phyloP scores from a whole-genome alignment of 1,284 basidiomycete genomes.

The Fistulinella staudtii region DNA sequence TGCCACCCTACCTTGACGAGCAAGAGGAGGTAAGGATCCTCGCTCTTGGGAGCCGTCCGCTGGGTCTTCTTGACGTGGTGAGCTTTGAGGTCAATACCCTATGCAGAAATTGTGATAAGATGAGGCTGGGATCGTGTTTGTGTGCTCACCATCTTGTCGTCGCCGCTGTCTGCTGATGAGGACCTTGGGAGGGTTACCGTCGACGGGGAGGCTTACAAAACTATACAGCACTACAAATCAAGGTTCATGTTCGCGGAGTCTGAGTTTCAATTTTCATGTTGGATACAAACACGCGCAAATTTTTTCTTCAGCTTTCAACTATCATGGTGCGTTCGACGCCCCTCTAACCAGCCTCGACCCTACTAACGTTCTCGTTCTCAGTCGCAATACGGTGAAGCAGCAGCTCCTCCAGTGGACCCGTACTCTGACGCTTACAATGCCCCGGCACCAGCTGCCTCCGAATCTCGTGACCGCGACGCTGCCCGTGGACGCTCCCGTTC shows the following conservation, averaged over 20 bases:
- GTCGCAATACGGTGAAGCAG: slow-evolving; percentile 59
- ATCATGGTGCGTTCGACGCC: slow-evolving; percentile 55
- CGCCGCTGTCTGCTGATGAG: slow-evolving; percentile 47
- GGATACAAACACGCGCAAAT: slow-evolving; percentile 43
- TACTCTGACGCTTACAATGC: slow-evolving; percentile 79
- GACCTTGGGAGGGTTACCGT: slow-evolving; percentile 31
- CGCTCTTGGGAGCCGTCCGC: slow-evolving; percentile 94
- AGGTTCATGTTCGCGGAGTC: slow-evolving; percentile 27
- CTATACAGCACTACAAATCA: slow-evolving; percentile 47
- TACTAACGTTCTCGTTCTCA: slow-evolving; percentile 10
- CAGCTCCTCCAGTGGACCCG: slow-evolving; percentile 62
- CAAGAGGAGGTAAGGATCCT: slow-evolving; percentile 98
- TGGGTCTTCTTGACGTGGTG: slow-evolving; percentile 99
- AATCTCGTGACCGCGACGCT: slow-evolving; percentile 46
- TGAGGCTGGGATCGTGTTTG: slow-evolving; percentile 21
- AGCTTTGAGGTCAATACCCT: slow-evolving; percentile 97
- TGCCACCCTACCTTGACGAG: slow-evolving; percentile 83
- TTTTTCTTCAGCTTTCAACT: slow-evolving; percentile 44
- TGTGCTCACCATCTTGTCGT: slow-evolving; percentile 76
- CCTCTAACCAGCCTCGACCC: neutral
- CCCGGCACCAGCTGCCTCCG: slow-evolving; percentile 46
- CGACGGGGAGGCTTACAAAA: slow-evolving; percentile 48
- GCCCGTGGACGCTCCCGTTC: slow-evolving; percentile 68
- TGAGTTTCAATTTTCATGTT: slow-evolving; percentile 36
- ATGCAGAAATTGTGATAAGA: slow-evolving; percentile 15